Conservation (phyloP, 116 monocot genomes). For the Papilionanthe hybrid region DNA sequence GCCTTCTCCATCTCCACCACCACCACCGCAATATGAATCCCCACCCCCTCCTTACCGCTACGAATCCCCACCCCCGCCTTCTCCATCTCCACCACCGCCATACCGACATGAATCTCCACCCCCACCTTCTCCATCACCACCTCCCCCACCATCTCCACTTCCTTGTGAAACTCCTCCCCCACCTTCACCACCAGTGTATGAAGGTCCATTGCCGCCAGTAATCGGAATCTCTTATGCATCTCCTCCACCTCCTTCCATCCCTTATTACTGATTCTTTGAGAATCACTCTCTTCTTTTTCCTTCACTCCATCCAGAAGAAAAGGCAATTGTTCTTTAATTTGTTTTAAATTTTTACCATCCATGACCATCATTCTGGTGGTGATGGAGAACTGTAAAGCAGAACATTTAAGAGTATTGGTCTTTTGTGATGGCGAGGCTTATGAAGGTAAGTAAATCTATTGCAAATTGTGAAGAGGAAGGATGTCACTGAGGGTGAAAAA, state of each 20-base stretch:
- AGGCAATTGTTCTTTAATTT: conserved; percentile 3
- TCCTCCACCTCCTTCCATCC: conserved; percentile 39
- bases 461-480: conserved; percentile 12
- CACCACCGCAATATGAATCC: not conserved
- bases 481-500: too few relatives aligned
- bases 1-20: not conserved
- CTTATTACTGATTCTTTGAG: conserved; percentile 35
- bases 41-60: not conserved
- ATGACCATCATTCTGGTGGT: conserved; percentile 1
- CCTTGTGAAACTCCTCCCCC: conserved; percentile 12
- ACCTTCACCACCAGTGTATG: conserved; percentile 15
- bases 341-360: conserved; percentile 21
- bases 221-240: conserved; percentile 34
- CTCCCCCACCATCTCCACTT: conserved; percentile 10
- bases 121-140: conserved; percentile 2
- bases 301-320: conserved; percentile 5
- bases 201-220: conserved; percentile 40
- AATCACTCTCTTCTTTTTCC: conserved; percentile 10
- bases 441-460: not conserved
- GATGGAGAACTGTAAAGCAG: not conserved
- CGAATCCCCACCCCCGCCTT: conserved; percentile 4
- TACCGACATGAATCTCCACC: conserved; percentile 1
- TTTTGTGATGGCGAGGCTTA: conserved; percentile 5
- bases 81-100: not conserved
- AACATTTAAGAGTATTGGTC: not conserved